Percentiles rank a stretch among this genome's conserved stretches.
phyloP scores from a whole-genome alignment of 2,329 filamentous ascomycete species.

The Myriangium duriaei region DNA sequence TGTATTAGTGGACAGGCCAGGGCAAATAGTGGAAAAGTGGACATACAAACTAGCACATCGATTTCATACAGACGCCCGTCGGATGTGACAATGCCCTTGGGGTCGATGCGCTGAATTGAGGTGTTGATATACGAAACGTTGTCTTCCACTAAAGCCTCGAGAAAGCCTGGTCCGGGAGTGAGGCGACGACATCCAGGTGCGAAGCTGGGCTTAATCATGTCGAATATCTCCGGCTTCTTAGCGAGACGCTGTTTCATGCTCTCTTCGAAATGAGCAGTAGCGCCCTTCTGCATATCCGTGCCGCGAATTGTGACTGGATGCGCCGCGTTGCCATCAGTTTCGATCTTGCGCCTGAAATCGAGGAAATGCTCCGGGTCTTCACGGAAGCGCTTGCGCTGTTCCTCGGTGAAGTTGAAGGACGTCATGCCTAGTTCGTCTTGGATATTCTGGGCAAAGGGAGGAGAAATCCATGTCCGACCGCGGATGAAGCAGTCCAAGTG shows the following conservation, averaged over 20 bases:
- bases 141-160: constrained; percentile 35
- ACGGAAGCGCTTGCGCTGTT: constrained; percentile 21
- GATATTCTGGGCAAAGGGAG: constrained; percentile 21
- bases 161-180: constrained; percentile 40
- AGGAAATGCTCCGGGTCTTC: constrained; percentile 30
- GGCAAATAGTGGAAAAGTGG: not conserved
- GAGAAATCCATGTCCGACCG: constrained; percentile 39
- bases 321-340: constrained; percentile 18
- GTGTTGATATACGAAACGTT: constrained; percentile 35
- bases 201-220: constrained; percentile 30
- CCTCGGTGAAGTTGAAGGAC: constrained; percentile 15
- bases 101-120: constrained; percentile 26
- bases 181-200: constrained; percentile 36
- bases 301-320: constrained; percentile 21
- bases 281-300: constrained; percentile 25
- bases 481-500: constrained; percentile 40
- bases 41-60: constrained; percentile 29
- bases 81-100: constrained; percentile 27
- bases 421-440: constrained; percentile 24
- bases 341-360: constrained; percentile 30
- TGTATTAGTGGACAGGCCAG: not conserved
- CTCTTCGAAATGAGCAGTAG: constrained; percentile 26
- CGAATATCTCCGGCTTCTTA: constrained; percentile 28
- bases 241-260: constrained; percentile 29
- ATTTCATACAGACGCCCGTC: constrained; percentile 28